Evolutionary conservation across 208 protist genomes (phyloP).

Genomic region (Trypanosoma boissoni): DNA sequence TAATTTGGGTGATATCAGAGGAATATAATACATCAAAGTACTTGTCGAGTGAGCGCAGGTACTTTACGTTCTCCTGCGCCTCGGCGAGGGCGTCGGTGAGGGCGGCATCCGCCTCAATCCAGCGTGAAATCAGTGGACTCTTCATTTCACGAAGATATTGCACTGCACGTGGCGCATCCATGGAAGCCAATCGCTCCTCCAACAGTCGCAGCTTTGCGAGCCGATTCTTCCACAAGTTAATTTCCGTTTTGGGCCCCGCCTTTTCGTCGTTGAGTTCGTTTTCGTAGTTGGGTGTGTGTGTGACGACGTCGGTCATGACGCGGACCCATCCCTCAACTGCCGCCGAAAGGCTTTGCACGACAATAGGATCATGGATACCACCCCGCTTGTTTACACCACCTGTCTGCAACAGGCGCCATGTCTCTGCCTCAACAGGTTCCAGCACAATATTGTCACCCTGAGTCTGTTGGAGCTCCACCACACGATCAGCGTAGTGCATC

Average conservation of each 20-base stretch:
- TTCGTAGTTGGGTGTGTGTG: constrained; percentile 83
- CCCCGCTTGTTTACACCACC: constrained; percentile 76
- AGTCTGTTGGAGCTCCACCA: constrained; percentile 88
- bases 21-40: constrained; percentile 96
- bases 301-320: constrained; percentile 61
- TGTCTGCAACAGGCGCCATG: constrained; percentile 77
- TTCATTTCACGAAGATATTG: constrained; percentile 89
- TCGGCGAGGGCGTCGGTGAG: constrained; percentile 96
- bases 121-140: constrained; percentile 77
- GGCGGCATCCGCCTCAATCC: constrained; percentile 84
- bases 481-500: constrained; percentile 86
- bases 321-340: constrained; percentile 83
- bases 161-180: constrained; percentile 76
- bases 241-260: constrained; percentile 92
- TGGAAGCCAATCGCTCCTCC: constrained; percentile 83
- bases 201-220: constrained; percentile 91
- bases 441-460: constrained; percentile 63
- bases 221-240: constrained; percentile 93
- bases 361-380: constrained; percentile 67
- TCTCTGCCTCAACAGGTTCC: constrained; percentile 54
- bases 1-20: constrained; percentile 90
- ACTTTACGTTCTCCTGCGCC: constrained; percentile 98
- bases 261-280: constrained; percentile 87
- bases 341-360: constrained; percentile 58
- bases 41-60: constrained; percentile 95